These are phyloP conservation scores for Pleurostoma richardsiae DNA, from an alignment of 2,329 filamentous ascomycete genomes.

Conservation along the genomic window DNA sequence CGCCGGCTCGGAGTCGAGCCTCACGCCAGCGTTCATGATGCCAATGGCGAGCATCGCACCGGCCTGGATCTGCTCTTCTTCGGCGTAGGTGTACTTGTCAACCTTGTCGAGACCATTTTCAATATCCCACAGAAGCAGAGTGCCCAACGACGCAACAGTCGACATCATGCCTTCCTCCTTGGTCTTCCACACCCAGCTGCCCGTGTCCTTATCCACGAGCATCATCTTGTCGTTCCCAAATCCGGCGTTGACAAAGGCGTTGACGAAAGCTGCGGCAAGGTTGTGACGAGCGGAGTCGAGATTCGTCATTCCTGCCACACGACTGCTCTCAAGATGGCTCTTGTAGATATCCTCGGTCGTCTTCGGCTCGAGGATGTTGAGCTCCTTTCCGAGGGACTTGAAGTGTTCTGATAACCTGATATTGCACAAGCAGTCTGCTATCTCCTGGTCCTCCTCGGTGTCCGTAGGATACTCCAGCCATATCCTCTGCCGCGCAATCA, in stretches of 20 bases:
- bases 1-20: conserved; percentile 83
- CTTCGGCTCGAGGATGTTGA: conserved; percentile 96
- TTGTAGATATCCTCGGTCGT: conserved; percentile 99
- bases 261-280: conserved; percentile 91
- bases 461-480: conserved; percentile 64
- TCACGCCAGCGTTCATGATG: conserved; percentile 91
- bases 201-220: conserved; percentile 83
- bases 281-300: conserved; percentile 95
- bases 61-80: conserved; percentile 79
- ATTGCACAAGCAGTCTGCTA: conserved; percentile 82
- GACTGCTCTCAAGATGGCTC: conserved; percentile 92
- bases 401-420: conserved; percentile 86
- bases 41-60: conserved; percentile 90
- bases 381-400: conserved; percentile 87
- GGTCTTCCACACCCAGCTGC: conserved; percentile 98
- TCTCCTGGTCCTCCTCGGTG: conserved; percentile 64
- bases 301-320: conserved; percentile 89
- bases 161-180: conserved; percentile 98
- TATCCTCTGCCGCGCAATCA: conserved; percentile 88
- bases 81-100: conserved; percentile 85
- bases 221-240: conserved; percentile 98
- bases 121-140: conserved; percentile 88
- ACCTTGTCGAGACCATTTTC: conserved; percentile 90
- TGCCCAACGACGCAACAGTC: conserved; percentile 88
- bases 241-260: conserved; percentile 93